Evolutionary conservation across 225 moss, liverwort and hornwort genomes (phyloP).

Genomic region (Antitrichia curtipendula): DNA sequence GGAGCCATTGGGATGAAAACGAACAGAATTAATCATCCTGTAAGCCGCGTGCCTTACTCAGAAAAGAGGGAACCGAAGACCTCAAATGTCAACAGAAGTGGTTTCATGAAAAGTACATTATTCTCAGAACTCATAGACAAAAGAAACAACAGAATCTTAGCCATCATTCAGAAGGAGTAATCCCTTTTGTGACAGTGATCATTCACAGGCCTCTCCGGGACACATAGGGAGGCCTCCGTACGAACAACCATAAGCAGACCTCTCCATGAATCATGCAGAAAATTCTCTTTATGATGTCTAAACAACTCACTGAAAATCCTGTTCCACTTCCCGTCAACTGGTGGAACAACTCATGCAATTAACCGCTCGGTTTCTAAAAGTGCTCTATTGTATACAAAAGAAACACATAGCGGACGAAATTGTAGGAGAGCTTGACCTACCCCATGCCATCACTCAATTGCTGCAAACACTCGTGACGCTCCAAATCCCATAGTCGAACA

Average conservation of each 20-base stretch:
- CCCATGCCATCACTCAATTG: constrained; percentile 77
- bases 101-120: background rate
- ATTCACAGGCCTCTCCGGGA: background rate
- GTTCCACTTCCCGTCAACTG: background rate
- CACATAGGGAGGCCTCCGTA: background rate
- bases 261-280: background rate
- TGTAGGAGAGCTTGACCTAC: constrained; percentile 10
- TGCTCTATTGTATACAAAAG: too few relatives aligned
- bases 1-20: constrained; percentile 77
- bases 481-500: constrained; percentile 79
- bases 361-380: background rate
- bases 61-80: background rate
- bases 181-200: background rate
- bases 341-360: background rate
- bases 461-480: constrained; percentile 64
- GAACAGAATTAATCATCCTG: constrained; percentile 68
- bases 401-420: too few relatives aligned
- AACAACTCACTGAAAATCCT: background rate
- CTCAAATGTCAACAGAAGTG: background rate
- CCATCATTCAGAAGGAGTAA: background rate
- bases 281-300: background rate
- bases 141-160: background rate
- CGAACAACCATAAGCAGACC: background rate
- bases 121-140: background rate
- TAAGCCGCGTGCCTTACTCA: background rate